A percentile compares a stretch with the other conserved stretches of the same genome.
phyloP scores from a whole-genome alignment of 208 protist species.

The Blechomonas ayalai region DNA sequence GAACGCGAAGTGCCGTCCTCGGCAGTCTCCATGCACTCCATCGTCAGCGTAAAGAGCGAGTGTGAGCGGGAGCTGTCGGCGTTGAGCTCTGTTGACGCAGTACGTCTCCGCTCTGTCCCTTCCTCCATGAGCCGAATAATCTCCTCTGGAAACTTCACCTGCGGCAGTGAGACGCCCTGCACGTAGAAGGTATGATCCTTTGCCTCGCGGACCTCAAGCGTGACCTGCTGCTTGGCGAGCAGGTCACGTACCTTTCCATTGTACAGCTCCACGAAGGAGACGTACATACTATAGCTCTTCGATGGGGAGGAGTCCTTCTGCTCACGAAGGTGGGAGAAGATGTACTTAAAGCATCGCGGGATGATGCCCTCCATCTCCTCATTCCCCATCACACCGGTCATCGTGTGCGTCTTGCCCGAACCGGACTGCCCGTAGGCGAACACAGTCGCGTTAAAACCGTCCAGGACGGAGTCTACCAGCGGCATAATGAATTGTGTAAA shows the following conservation, averaged over 20 bases:
- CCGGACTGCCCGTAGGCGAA: constrained; percentile 95
- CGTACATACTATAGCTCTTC: constrained; percentile 56
- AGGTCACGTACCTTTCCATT: constrained; percentile 87
- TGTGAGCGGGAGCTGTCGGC: constrained; percentile 85
- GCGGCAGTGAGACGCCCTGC: constrained; percentile 56
- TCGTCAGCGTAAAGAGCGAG: constrained; percentile 84
- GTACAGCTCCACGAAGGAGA: constrained; percentile 85
- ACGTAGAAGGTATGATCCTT: constrained; percentile 86
- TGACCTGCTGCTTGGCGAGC: constrained; percentile 78
- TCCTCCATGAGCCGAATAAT: constrained; percentile 79
- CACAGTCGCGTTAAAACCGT: constrained; percentile 91
- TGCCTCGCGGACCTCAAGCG: constrained; percentile 71
- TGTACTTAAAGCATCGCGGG: constrained; percentile 71
- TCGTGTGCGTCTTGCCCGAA: constrained; percentile 93
- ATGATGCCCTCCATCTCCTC: constrained; percentile 62
- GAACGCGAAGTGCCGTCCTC: constrained; percentile 64
- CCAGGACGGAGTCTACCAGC: constrained; percentile 76
- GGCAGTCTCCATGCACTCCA: constrained; percentile 69
- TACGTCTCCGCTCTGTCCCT: constrained; percentile 77
- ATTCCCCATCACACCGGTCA: constrained; percentile 71
- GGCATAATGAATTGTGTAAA: constrained; percentile 85
- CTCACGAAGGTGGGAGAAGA: constrained; percentile 62
- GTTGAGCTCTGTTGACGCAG: constrained; percentile 85
- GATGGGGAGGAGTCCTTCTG: constrained; percentile 26
- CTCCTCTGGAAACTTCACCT: constrained; percentile 72